Percentiles rank a stretch among this genome's conserved stretches.
These are phyloP conservation scores for Arthrobotrys pseudoclavata DNA, from an alignment of 2,329 filamentous ascomycete genomes.

Conservation along the genomic window DNA sequence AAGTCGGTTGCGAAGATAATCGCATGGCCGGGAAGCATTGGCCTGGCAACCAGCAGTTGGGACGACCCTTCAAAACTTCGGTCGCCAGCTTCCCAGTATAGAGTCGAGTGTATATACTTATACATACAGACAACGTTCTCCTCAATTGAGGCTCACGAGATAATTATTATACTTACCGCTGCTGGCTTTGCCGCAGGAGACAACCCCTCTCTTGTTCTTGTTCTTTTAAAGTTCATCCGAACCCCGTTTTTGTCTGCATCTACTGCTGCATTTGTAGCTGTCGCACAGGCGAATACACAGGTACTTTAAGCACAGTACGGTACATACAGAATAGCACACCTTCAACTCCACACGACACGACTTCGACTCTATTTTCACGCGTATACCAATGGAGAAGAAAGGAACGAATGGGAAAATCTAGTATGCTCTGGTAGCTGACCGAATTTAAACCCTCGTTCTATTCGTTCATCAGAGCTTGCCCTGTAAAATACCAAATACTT, in stretches of 20 bases:
- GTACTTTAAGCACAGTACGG: no score
- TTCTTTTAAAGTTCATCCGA: conserved; percentile 14
- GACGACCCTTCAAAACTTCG: conserved; percentile 1
- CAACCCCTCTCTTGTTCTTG: background rate
- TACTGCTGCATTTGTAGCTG: background rate
- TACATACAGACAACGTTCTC: background rate
- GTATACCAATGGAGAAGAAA: background rate
- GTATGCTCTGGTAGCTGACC: conserved; percentile 17
- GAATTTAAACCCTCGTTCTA: background rate
- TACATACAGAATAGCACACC: background rate
- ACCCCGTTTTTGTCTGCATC: conserved; percentile 6
- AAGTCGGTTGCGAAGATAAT: conserved; percentile 12
- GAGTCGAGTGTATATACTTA: background rate
- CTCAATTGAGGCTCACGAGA: background rate
- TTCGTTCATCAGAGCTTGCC: background rate
- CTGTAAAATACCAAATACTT: background rate
- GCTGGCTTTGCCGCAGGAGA: no score
- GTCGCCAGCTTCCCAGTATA: background rate
- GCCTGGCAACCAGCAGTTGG: conserved; percentile 41
- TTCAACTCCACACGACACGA: background rate
- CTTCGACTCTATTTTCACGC: background rate
- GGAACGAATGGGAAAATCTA: conserved; percentile 16
- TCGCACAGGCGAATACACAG: background rate
- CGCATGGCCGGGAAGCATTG: conserved; percentile 38
- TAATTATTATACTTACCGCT: background rate